These are phyloP conservation scores for Solanum sitiens DNA, from an alignment of 257 asterid species.

Conservation along the genomic window DNA sequence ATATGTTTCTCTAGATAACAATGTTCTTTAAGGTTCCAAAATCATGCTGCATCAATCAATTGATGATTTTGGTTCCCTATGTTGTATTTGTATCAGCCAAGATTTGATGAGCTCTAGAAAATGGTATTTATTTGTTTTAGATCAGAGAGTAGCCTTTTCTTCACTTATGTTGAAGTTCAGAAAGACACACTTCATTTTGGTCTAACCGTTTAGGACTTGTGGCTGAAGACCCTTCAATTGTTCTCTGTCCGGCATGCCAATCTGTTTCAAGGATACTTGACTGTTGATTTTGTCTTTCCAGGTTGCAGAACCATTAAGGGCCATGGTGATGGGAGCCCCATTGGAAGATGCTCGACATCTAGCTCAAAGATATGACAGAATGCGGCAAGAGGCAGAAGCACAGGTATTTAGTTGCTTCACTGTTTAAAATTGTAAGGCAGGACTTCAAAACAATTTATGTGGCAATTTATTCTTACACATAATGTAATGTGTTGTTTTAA, in stretches of 20 bases:
- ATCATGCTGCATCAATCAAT: neutral
- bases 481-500: neutral
- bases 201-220: neutral
- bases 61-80: neutral
- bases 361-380: conserved; percentile 93
- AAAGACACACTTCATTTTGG: neutral
- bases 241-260: neutral
- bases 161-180: neutral
- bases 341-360: conserved; percentile 99
- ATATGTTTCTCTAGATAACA: neutral
- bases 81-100: neutral
- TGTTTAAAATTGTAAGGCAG: neutral
- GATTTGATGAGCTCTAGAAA: neutral
- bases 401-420: conserved; percentile 52
- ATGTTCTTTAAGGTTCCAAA: neutral
- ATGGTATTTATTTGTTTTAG: neutral
- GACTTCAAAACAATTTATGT: neutral
- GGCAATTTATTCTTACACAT: neutral
- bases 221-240: neutral
- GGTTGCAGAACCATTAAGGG: conserved; percentile 98
- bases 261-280: neutral
- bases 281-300: conserved; percentile 7
- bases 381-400: conserved; percentile 98
- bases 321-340: conserved; percentile 99
- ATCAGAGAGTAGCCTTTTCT: neutral